phyloP scores from a whole-genome alignment of 192 early-diverging fungal genomes.

The Coemansia umbellata region DNA sequence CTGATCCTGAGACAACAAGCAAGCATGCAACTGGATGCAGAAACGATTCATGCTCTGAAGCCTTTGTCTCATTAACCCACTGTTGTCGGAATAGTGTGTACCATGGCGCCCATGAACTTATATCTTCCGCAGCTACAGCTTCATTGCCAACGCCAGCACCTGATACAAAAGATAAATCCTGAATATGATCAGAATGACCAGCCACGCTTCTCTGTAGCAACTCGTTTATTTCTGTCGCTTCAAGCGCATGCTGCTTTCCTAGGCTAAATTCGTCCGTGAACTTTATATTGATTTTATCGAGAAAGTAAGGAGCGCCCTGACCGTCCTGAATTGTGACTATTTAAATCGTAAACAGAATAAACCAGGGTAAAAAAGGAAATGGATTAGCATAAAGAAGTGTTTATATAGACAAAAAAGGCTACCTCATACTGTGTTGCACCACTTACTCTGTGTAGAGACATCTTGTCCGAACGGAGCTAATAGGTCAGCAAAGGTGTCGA shows the following conservation, averaged over 20 bases:
- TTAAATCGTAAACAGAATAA: background rate
- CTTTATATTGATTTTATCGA: constrained; percentile 44
- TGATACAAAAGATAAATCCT: constrained; percentile 15
- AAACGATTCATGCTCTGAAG: constrained; percentile 90
- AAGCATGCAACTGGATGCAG: constrained; percentile 90
- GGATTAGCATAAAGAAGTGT: background rate
- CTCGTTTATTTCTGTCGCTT: constrained; percentile 21
- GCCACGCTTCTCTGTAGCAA: constrained; percentile 11
- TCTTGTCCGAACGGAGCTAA: constrained; percentile 49
- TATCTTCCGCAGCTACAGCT: constrained; percentile 13
- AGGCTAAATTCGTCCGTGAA: constrained; percentile 35
- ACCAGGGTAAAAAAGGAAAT: background rate
- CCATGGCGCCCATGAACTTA: constrained; percentile 67
- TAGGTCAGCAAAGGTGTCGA: constrained; percentile 41
- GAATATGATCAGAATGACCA: constrained; percentile 1
- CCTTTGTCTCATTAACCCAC: constrained; percentile 53
- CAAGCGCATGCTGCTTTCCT: constrained; percentile 8
- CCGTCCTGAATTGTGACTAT: constrained; percentile 53
- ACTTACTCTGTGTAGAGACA: constrained; percentile 48
- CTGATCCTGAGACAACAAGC: constrained; percentile 60
- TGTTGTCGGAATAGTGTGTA: constrained; percentile 70
- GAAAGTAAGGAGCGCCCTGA: constrained; percentile 47
- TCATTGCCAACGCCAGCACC: constrained; percentile 10
- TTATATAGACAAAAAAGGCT: background rate
- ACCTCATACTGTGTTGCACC: too few species aligned